Base-by-base conservation (phyloP, 768 basidiomycete species). In the Leccinum imitatum region DNA sequence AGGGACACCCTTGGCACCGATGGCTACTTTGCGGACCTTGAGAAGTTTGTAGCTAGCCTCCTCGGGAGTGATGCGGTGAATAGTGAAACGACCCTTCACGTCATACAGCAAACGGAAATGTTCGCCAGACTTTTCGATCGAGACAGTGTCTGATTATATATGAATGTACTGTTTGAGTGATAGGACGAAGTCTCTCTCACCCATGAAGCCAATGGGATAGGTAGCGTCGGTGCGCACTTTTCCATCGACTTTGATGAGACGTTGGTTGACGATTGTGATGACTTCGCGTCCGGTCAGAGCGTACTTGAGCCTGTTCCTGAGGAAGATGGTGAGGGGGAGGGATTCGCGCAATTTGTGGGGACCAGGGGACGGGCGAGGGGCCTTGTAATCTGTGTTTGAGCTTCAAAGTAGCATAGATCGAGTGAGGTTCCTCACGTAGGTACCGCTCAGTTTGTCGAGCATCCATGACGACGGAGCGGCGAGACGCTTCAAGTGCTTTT, bases 41-140 rank as follows among this genome's bases (percentile, higher is more conserved):
- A 92, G 84, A 72, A 99, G 93, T 79, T 98, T 98, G 87, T 94
- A 98, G 69, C 83, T 80, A 53, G 96, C 94, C 78, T 99, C 97
- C 79, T 98, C 97, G 46, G 90, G 85, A 57, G 95, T 95, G 85
- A 99, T 98, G 71, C 97, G 93, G 84, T 99, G 97, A 76, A 98
- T 96, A 67, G 95, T 91, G 84, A 99, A 99, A 67, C 97, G 97
- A 68, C 97, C 97, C 83, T 99, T 99, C 79, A 98, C 89, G 75
- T 98, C 97, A 84, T 98, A 98, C 47, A 99, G 84, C 61, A 98
- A 86, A 77, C 97, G 96, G 90, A 98, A 99, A 83, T 98, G 90
- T 79, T 99, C 97, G 79, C 90, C 92, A 25, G 96, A 98, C 77
- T 97, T 96, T 79, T 99, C 96, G 64, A 99, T 91, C 61, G 93